Evolutionary conservation across 2,329 filamentous ascomycete genomes (phyloP).

Genomic region (Xylariomycetidae sp.): DNA sequence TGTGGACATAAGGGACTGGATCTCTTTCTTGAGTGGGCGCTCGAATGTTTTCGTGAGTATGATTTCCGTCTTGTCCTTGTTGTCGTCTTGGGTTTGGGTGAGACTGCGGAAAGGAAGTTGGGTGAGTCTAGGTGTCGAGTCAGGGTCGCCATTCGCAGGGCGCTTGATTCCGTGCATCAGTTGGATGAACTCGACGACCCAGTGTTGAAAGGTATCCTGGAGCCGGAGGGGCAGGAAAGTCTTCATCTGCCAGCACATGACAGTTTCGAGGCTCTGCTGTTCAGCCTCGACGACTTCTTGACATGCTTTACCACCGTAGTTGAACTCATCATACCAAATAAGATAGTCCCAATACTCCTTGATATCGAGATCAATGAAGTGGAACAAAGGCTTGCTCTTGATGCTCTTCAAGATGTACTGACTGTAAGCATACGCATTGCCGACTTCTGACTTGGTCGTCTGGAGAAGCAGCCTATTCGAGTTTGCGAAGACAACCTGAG

Average conservation of each 20-base stretch:
- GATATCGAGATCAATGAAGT: constrained; percentile 95
- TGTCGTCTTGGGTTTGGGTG: constrained; percentile 45
- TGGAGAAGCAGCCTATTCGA: constrained; percentile 86
- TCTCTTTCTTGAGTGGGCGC: constrained; percentile 85
- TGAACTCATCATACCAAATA: constrained; percentile 98
- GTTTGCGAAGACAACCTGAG: constrained; percentile 91
- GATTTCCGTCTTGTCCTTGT: constrained; percentile 57
- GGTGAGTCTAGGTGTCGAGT: constrained; percentile 51
- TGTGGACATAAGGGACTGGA: constrained; percentile 72
- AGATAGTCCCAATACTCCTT: constrained; percentile 99
- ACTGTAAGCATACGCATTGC: constrained; percentile 93
- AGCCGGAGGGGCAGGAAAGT: constrained; percentile 79
- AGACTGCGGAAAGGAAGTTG: constrained; percentile 53
- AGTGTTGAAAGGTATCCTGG: constrained; percentile 82
- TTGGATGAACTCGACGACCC: constrained; percentile 91
- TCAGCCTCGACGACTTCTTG: constrained; percentile 69
- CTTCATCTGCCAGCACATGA: constrained; percentile 98
- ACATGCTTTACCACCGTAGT: constrained; percentile 94
- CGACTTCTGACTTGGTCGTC: constrained; percentile 93
- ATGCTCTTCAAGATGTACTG: constrained; percentile 98
- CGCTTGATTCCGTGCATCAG: constrained; percentile 87
- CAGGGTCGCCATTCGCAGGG: constrained; percentile 47
- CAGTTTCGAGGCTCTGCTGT: constrained; percentile 76
- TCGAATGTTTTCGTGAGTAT: constrained; percentile 80
- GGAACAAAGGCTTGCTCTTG: constrained; percentile 89